A percentile compares a stretch with the other conserved stretches of the same genome.
Evolutionary conservation across 1,284 basidiomycete species (phyloP).

Genomic region (Sanghuangporus baumii): DNA sequence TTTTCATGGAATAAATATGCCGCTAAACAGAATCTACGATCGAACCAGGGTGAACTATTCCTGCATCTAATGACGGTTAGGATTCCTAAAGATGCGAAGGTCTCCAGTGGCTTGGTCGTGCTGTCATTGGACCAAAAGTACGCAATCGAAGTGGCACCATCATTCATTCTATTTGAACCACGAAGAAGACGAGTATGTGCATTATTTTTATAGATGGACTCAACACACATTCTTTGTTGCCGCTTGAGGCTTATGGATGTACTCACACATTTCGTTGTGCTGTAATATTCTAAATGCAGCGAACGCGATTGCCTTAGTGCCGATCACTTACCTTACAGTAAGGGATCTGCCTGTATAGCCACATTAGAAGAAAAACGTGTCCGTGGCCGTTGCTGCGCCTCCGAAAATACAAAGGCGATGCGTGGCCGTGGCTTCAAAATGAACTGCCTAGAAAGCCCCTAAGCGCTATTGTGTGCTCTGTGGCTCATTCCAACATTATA

Average conservation of each 20-base stretch:
- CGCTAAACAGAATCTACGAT: background rate
- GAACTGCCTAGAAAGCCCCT: background rate
- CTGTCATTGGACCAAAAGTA: too few species aligned
- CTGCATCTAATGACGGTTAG: background rate
- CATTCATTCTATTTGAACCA: too few species aligned
- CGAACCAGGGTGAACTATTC: too few species aligned
- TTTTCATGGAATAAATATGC: background rate
- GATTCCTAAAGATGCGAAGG: background rate
- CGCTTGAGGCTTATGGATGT: too few species aligned
- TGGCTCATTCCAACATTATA: background rate
- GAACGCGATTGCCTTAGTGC: background rate
- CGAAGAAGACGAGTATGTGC: too few species aligned
- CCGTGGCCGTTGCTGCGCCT: background rate
- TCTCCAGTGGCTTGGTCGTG: too few species aligned
- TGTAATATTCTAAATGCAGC: too few species aligned
- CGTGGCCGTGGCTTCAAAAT: background rate
- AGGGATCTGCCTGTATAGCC: background rate
- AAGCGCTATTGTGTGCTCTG: background rate
- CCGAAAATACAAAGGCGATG: background rate
- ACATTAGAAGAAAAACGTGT: background rate
- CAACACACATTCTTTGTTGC: too few species aligned
- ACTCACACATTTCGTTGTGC: too few species aligned
- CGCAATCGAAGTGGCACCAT: too few species aligned
- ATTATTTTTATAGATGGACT: too few species aligned
- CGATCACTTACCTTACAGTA: background rate